Evolutionary conservation across 2,329 filamentous ascomycete genomes (phyloP), one percentile per base, ranked within the genome.

Genomic region (Chrysoporthe cubensis): DNA sequence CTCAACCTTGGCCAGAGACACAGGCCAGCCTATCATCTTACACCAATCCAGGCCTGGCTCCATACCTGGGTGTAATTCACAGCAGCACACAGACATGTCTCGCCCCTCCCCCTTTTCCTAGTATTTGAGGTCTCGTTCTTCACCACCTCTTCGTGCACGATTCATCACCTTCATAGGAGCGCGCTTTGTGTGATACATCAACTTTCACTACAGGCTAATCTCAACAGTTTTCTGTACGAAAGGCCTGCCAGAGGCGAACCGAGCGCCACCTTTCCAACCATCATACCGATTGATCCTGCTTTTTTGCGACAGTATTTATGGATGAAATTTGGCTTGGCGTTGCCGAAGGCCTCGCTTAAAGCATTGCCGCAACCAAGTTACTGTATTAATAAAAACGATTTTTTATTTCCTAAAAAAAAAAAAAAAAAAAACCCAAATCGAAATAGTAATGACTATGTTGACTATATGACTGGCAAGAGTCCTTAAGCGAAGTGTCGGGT

Each of bases 21-120:
- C 7, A 13, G 37, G 6, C 14, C 13, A 63, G 48, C 61, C 61
- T 63, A 56, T 63, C 61, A 63, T 63, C 61, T 63, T 56, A 63
- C 48, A 63, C 48, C 61, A 52, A 50, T 62, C 14, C n/a, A 26
- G n/a, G 18, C n/a, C 46, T 58, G 34, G 34, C 56, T 58, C 14
- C 34, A 58, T 58, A 37, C 13, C 8, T 8, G 18, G 46, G n/a
- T 26, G n/a, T 50, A 26, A 21, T 50, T 9, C 8, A 50, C 18
- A 50, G 46, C n/a, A 21, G n/a, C 46, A 21, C 46, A 21, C n/a
- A 11, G 46, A 9, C 46, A 50, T 3, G 9, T 21, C n/a, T 16
- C n/a, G 16, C 46, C 46, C n/a, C 46, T 50, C 46, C 7, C n/a
- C 21, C 8, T 26, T 26, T 26, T 26, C 26, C 26, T 50, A 50